These are phyloP conservation scores for Cyclotella cryptica DNA, from an alignment of 108 stramenopile species.

Conservation along the genomic window DNA sequence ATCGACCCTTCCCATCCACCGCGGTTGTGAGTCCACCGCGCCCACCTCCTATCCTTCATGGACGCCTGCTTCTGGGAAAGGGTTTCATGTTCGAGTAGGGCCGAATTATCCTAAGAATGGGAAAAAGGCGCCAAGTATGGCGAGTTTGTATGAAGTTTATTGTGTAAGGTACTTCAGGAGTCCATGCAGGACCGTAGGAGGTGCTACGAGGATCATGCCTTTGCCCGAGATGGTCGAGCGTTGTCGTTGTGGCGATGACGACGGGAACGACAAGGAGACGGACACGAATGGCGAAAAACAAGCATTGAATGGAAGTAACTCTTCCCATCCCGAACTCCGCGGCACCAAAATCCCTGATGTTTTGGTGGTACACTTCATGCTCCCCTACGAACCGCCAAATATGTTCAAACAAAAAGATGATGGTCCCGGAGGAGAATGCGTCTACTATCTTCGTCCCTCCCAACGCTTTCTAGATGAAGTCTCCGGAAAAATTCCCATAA, in stretches of 20 bases:
- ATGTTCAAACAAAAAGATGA: slow-evolving; percentile 59
- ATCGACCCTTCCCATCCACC: slow-evolving; percentile 42
- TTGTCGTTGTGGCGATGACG: not conserved
- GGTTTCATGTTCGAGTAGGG: slow-evolving; percentile 56
- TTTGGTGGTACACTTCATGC: slow-evolving; percentile 55
- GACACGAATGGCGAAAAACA: slow-evolving; percentile 6
- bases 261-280: not conserved
- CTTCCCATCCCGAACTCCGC: slow-evolving; percentile 40
- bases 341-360: slow-evolving; percentile 54
- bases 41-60: slow-evolving; percentile 44
- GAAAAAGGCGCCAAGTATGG: slow-evolving; percentile 36
- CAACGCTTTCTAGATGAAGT: slow-evolving; percentile 55
- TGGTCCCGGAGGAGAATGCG: slow-evolving; percentile 54
- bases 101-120: slow-evolving; percentile 63
- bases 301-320: not conserved
- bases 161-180: slow-evolving; percentile 47
- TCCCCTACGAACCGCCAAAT: slow-evolving; percentile 60
- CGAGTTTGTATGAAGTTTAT: slow-evolving; percentile 59
- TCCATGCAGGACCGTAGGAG: slow-evolving; percentile 40
- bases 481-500: slow-evolving; percentile 38
- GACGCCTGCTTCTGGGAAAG: slow-evolving; percentile 45
- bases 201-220: slow-evolving; percentile 54
- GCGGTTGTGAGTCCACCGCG: slow-evolving; percentile 30
- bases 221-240: slow-evolving; percentile 29
- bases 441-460: slow-evolving; percentile 58